A percentile compares a stretch with the other conserved stretches of the same genome.
These are phyloP conservation scores for Termitomyces sp. DNA, from an alignment of 768 basidiomycete species.

Conservation along the genomic window DNA sequence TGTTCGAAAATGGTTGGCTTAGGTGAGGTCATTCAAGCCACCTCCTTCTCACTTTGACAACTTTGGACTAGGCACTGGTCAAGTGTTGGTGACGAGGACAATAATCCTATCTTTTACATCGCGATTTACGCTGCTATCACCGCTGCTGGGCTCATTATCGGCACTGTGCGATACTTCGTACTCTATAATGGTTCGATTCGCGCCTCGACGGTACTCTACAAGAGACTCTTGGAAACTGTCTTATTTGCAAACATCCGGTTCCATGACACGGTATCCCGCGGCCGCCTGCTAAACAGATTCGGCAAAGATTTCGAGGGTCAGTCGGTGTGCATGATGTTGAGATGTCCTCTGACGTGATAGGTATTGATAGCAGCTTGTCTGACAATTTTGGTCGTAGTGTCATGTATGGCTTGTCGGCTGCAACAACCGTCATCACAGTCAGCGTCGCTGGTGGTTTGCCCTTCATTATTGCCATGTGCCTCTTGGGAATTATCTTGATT, in stretches of 20 bases:
- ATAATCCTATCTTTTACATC: slow-evolving; percentile 60
- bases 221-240: slow-evolving; percentile 71
- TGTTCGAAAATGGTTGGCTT: slow-evolving; percentile 72
- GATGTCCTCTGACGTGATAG: slow-evolving; percentile 27
- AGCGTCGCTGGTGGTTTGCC: slow-evolving; percentile 75
- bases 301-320: slow-evolving; percentile 87
- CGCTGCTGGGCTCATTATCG: slow-evolving; percentile 41
- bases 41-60: not conserved
- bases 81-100: slow-evolving; percentile 34
- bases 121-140: slow-evolving; percentile 59
- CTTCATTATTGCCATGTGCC: slow-evolving; percentile 58
- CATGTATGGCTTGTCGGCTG: slow-evolving; percentile 61
- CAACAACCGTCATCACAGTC: slow-evolving; percentile 71
- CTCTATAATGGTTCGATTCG: slow-evolving; percentile 83
- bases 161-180: slow-evolving; percentile 63
- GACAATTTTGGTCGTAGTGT: slow-evolving; percentile 84
- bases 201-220: slow-evolving; percentile 75
- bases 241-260: slow-evolving; percentile 89
- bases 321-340: slow-evolving; percentile 12
- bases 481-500: slow-evolving; percentile 49
- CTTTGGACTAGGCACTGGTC: slow-evolving; percentile 51
- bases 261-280: slow-evolving; percentile 88
- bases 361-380: slow-evolving; percentile 77
- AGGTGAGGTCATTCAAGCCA: slow-evolving; percentile 29
- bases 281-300: slow-evolving; percentile 77